Evolutionary conservation across 805 yeast species (phyloP).

Genomic region (Ogataea thermomethanolica): DNA sequence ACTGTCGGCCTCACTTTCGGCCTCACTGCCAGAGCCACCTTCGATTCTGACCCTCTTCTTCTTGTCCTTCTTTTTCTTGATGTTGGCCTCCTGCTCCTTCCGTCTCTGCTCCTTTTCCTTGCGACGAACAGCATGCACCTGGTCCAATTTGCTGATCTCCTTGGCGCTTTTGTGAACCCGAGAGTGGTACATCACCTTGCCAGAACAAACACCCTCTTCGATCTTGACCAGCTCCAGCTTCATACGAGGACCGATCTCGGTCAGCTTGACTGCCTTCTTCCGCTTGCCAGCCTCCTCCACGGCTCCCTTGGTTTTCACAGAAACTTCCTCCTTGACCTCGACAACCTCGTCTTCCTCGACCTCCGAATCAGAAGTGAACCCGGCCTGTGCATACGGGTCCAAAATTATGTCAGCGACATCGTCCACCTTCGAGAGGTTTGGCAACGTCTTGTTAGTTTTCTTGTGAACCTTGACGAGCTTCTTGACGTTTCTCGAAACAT

Average conservation of each 20-base stretch:
- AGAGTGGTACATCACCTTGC: slow-evolving; percentile 84
- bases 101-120: slow-evolving; percentile 68
- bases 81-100: slow-evolving; percentile 74
- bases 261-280: slow-evolving; percentile 85
- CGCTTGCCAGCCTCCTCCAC: slow-evolving; percentile 27
- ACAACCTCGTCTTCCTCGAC: slow-evolving; percentile 88
- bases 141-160: slow-evolving; percentile 62
- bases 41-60: slow-evolving; percentile 72
- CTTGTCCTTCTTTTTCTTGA: slow-evolving; percentile 67
- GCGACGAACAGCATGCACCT: slow-evolving; percentile 58
- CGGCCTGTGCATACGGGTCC: slow-evolving; percentile 75
- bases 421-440: slow-evolving; percentile 59
- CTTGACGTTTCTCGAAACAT: slow-evolving; percentile 68
- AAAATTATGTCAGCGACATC: slow-evolving; percentile 83
- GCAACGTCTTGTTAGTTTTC: slow-evolving; percentile 59
- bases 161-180: slow-evolving; percentile 56
- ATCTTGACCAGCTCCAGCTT: slow-evolving; percentile 74
- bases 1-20: slow-evolving; percentile 27
- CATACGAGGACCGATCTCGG: slow-evolving; percentile 91
- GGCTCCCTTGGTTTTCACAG: slow-evolving; percentile 15
- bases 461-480: slow-evolving; percentile 62
- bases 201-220: slow-evolving; percentile 87
- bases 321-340: slow-evolving; percentile 41
- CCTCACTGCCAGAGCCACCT: slow-evolving; percentile 37
- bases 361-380: slow-evolving; percentile 87